Evolutionary conservation across 805 yeast genomes (phyloP).

Genomic region (Metschnikowia chrysomelidarum): DNA sequence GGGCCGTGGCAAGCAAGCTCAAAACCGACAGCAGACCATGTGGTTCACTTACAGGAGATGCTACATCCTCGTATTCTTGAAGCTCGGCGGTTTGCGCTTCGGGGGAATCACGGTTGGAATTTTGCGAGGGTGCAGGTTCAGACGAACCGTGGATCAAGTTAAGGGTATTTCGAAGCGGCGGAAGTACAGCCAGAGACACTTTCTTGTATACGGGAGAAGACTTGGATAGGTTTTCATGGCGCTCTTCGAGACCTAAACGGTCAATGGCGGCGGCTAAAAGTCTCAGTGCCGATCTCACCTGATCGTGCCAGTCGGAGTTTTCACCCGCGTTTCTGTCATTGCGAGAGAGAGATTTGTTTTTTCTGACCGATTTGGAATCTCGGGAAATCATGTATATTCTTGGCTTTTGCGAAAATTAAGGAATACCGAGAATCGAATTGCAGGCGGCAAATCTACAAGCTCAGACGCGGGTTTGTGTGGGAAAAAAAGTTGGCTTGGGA

Average conservation of each 20-base stretch:
- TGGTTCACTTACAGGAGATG: conserved; percentile 23
- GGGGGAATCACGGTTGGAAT: not conserved
- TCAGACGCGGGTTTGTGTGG: no score
- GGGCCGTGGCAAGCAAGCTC: conserved; percentile 30
- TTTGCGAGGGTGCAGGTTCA: conserved; percentile 1
- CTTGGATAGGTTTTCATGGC: conserved; percentile 13
- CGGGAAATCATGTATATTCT: no score
- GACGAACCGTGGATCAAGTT: conserved; percentile 9
- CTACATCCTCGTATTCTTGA: conserved; percentile 30
- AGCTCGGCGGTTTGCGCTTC: not conserved
- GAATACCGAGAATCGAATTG: not conserved
- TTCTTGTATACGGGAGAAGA: conserved; percentile 16
- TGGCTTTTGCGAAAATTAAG: not conserved
- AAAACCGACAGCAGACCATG: conserved; percentile 27
- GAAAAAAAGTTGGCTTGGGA: no score
- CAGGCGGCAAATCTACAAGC: no score
- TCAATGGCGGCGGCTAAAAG: conserved; percentile 12
- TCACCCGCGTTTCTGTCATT: conserved; percentile 1
- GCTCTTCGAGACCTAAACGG: conserved; percentile 18
- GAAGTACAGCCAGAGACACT: conserved; percentile 17
- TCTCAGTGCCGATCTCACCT: conserved; percentile 7
- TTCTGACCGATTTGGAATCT: no score
- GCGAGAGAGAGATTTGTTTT: not conserved
- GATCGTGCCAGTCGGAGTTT: conserved; percentile 8
- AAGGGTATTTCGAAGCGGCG: conserved; percentile 16